These are phyloP conservation scores for Colletotrichum tropicicola DNA, from an alignment of 2,329 filamentous ascomycete genomes.

Conservation along the genomic window DNA sequence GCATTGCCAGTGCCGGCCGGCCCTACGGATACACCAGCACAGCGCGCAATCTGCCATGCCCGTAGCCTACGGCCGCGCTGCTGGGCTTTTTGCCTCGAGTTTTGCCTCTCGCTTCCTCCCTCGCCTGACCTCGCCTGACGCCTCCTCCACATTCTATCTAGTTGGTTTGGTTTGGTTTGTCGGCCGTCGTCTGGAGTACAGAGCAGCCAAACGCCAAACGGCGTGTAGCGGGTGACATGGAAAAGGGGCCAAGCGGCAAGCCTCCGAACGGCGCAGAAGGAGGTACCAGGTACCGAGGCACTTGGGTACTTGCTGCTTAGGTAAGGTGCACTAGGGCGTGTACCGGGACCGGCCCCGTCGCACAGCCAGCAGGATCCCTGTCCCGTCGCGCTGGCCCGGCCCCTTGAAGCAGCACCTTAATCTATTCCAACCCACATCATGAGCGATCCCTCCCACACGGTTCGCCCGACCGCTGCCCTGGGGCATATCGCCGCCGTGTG, in stretches of 20 bases:
- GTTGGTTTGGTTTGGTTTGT: neutral
- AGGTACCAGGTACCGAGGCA: neutral
- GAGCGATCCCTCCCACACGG: conserved; percentile 27
- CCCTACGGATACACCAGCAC: conserved; percentile 3
- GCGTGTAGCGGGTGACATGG: neutral
- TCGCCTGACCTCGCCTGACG: neutral
- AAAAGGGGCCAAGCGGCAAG: conserved; percentile 13
- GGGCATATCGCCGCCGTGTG: no score
- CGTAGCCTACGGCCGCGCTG: neutral
- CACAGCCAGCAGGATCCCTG: conserved; percentile 25
- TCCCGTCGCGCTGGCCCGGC: conserved; percentile 20
- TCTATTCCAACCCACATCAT: conserved; percentile 25
- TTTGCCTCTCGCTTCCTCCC: conserved; percentile 11
- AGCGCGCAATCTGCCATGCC: conserved; percentile 13
- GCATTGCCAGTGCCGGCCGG: conserved; percentile 1
- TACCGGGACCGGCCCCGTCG: neutral
- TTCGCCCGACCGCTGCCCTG: conserved; percentile 19
- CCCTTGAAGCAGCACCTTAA: conserved; percentile 31
- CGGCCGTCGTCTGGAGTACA: conserved; percentile 20
- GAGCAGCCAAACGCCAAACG: neutral
- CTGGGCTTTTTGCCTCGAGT: neutral
- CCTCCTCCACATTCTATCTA: conserved; percentile 13
- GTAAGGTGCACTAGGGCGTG: neutral
- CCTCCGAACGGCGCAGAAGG: neutral
- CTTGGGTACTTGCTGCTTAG: neutral